Percentiles rank a stretch among this genome's conserved stretches.
These are phyloP conservation scores for Kodamaea anthophila DNA, from an alignment of 1,139 yeast genomes.

Conservation along the genomic window DNA sequence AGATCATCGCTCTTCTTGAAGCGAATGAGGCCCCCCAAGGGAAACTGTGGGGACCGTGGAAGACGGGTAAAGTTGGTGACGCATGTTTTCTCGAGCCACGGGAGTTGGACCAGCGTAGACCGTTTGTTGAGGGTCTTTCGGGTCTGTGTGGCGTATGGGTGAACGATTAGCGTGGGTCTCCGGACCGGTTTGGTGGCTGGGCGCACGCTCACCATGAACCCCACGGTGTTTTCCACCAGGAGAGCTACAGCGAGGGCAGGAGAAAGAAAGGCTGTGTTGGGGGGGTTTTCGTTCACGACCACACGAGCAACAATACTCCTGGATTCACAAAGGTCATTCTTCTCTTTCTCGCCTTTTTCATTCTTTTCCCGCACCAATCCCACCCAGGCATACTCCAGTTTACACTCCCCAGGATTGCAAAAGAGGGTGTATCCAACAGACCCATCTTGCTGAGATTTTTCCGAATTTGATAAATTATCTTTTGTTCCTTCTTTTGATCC, in stretches of 20 bases:
- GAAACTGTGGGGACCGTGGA: conserved; percentile 48
- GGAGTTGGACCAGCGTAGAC: no score
- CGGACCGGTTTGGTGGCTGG: conserved; percentile 39
- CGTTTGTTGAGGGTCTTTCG: no score
- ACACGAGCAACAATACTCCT: conserved; percentile 51
- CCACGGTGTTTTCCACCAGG: conserved; percentile 44
- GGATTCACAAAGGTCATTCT: no score
- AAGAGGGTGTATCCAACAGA: no score
- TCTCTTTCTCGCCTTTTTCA: conserved; percentile 30
- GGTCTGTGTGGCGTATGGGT: conserved; percentile 49
- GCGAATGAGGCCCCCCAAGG: conserved; percentile 58
- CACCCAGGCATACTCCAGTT: no score
- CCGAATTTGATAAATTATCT: no score
- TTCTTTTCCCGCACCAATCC: conserved; percentile 3
- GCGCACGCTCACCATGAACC: conserved; percentile 50
- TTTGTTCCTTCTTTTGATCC: no score
- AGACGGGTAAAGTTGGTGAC: conserved; percentile 44
- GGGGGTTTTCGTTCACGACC: conserved; percentile 34
- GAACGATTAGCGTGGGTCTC: conserved; percentile 42
- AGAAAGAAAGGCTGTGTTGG: conserved; percentile 52
- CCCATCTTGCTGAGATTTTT: no score
- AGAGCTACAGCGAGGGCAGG: conserved; percentile 52
- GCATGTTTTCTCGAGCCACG: conserved; percentile 20
- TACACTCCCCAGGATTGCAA: no score
- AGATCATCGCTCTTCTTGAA: conserved; percentile 42